phyloP scores from a whole-genome alignment of 1,284 basidiomycete species.

The Microbotryomycetes sp. region DNA sequence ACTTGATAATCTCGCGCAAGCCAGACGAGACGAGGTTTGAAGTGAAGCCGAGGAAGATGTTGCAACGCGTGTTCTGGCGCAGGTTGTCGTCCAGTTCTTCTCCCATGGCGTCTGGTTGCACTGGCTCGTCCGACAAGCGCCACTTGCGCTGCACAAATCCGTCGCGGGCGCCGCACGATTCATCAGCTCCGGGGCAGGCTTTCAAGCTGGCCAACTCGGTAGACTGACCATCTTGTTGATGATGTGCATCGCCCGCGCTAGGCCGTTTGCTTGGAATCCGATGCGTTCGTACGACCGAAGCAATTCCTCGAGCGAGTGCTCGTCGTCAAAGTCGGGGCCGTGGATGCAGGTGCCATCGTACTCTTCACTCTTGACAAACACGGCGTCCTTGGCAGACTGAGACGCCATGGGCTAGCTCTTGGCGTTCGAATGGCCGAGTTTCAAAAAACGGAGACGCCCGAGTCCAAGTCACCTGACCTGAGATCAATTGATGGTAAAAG shows the following conservation, averaged over 20 bases:
- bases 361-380: conserved; percentile 27
- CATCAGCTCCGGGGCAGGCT: background rate
- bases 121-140: conserved; percentile 72
- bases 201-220: background rate
- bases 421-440: background rate
- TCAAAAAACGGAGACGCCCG: background rate
- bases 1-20: conserved; percentile 82
- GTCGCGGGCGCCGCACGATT: background rate
- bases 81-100: conserved; percentile 54
- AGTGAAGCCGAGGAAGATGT: conserved; percentile 94
- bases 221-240: conserved; percentile 75
- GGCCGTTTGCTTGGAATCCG: conserved; percentile 89
- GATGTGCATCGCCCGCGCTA: conserved; percentile 81
- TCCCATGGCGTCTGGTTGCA: conserved; percentile 59
- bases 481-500: no score
- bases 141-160: conserved; percentile 55
- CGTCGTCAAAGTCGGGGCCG: conserved; percentile 78
- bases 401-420: conserved; percentile 1
- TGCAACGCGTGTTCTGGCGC: conserved; percentile 64
- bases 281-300: conserved; percentile 77
- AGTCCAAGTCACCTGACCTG: no score
- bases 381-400: conserved; percentile 22
- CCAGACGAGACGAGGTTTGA: conserved; percentile 98
- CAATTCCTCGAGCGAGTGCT: conserved; percentile 61
- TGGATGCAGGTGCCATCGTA: conserved; percentile 60